phyloP scores from a whole-genome alignment of 768 basidiomycete genomes.

The Guyanaporus albipodus region DNA sequence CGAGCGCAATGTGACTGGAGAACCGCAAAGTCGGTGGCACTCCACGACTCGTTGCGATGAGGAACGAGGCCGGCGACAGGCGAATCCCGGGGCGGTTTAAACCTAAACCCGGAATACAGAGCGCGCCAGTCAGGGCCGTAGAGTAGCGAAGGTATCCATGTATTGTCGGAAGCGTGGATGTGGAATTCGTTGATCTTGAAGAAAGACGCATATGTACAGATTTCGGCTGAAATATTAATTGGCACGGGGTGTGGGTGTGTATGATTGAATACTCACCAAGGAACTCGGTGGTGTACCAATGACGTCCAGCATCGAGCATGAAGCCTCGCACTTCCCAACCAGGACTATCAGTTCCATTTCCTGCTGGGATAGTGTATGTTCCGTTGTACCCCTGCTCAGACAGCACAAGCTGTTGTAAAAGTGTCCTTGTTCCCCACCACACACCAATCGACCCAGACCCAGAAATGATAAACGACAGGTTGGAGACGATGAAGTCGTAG shows the following conservation, averaged over 20 bases:
- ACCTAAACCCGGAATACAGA: slow-evolving; percentile 42
- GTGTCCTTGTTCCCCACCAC: slow-evolving; percentile 44
- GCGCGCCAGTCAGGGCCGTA: slow-evolving; percentile 37
- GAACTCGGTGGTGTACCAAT: slow-evolving; percentile 40
- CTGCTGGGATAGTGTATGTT: slow-evolving; percentile 29
- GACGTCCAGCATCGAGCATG: slow-evolving; percentile 45
- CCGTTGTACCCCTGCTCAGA: slow-evolving; percentile 6
- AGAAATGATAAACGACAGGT: slow-evolving; percentile 29
- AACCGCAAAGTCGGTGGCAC: slow-evolving; percentile 26
- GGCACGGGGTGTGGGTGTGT: too few species aligned
- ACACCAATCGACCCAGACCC: slow-evolving; percentile 34
- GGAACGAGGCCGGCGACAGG: slow-evolving; percentile 35
- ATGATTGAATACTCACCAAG: slow-evolving; percentile 25
- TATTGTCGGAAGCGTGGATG: slow-evolving; percentile 41
- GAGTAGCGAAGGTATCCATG: slow-evolving; percentile 40
- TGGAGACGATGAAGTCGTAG: slow-evolving; percentile 35
- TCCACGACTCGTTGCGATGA: slow-evolving; percentile 40
- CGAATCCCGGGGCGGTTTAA: slow-evolving; percentile 35
- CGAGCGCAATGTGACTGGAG: slow-evolving; percentile 37
- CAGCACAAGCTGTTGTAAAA: slow-evolving; percentile 39
- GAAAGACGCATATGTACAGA: slow-evolving; percentile 43
- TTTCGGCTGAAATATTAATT: slow-evolving; percentile 29
- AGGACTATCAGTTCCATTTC: slow-evolving; percentile 36
- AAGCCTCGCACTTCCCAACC: slow-evolving; percentile 45
- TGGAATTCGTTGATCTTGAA: slow-evolving; percentile 45